Evolutionary conservation across 2,329 filamentous ascomycete genomes (phyloP), one percentile per base, ranked within the genome.

Genomic region (Alternaria tenuissima): DNA sequence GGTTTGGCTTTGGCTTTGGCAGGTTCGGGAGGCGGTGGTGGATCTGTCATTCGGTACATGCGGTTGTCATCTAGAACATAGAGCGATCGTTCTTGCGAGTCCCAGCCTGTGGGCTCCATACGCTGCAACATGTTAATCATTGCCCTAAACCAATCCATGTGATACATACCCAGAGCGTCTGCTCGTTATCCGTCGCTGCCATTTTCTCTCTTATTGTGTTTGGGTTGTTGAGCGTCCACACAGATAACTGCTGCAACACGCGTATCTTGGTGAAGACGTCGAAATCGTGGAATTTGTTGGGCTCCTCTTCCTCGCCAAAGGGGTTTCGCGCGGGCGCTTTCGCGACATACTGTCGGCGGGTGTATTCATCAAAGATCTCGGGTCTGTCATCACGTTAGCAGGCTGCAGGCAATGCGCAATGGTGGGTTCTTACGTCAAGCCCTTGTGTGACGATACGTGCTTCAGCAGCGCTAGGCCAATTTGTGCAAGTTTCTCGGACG

Each of bases 11-110:
- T 83, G 5, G 78, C 61, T 73, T 90, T 90, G 26, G 85, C 78
- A 3, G 84, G 76, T n/a, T 83, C 80, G 14, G 86, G 79, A 7
- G 88, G 85, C 2, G 87, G 83, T 1, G 88, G 87, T 26, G 90
- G 86, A 61, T 96, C 92, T n/a, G 91, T 93, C 62, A 91, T 85
- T 57, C 94, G 91, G 77, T 99, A 99, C 42, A 99, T 83, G 63
- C 95, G 88, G 71, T 97, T 96, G 76, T 99, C 95, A 70, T 98
- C 94, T 4, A 99, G 86, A 3, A 98, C 89, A 73, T 91, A 96
- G 75, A 98, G 96, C 36, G 89, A 89, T 38, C 93, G 89, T 65
- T 96, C 94, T 47, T 97, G 85, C 22, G 88, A 85, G 77, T 99
- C 95, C 88, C 93, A 98, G 9, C 95, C 95, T 63, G 91, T 89